phyloP scores from a whole-genome alignment of 352 stramenopile genomes.

The Thraustochytrium striatum region DNA sequence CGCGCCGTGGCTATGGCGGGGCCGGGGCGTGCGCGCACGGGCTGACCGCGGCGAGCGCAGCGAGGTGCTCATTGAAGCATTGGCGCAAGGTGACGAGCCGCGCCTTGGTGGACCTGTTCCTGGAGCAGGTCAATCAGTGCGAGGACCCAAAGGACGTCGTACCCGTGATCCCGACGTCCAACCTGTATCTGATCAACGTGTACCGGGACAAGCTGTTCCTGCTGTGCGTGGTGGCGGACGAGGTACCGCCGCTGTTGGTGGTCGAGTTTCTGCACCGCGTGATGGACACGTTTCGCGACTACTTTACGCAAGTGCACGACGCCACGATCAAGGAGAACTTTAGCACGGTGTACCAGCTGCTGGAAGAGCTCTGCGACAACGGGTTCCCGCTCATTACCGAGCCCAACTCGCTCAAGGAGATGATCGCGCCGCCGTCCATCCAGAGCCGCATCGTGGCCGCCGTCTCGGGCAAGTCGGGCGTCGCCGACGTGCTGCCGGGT shows the following conservation, averaged over 20 bases:
- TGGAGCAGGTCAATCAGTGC: slow-evolving; percentile 82
- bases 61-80: slow-evolving; percentile 96
- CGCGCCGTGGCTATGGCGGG: not conserved
- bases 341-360: slow-evolving; percentile 66
- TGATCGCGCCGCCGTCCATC: slow-evolving; percentile 90
- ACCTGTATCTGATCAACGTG: slow-evolving; percentile 83
- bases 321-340: slow-evolving; percentile 97
- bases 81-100: slow-evolving; percentile 89
- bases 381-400: slow-evolving; percentile 94
- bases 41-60: slow-evolving; percentile 50
- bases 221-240: slow-evolving; percentile 84
- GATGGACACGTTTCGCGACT: slow-evolving; percentile 90
- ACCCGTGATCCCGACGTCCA: slow-evolving; percentile 76
- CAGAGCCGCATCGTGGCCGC: slow-evolving; percentile 72
- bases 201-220: slow-evolving; percentile 90
- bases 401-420: slow-evolving; percentile 92
- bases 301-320: slow-evolving; percentile 93
- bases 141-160: slow-evolving; percentile 63
- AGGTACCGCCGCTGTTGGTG: slow-evolving; percentile 79
- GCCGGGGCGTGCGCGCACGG: not conserved
- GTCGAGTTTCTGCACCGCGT: slow-evolving; percentile 95
- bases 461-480: slow-evolving; percentile 68
- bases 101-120: slow-evolving; percentile 95
- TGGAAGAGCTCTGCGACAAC: slow-evolving; percentile 96
- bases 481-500: slow-evolving; percentile 82